Conservation (phyloP, 169 alveolate genomes). For the Babesia ovata region DNA sequence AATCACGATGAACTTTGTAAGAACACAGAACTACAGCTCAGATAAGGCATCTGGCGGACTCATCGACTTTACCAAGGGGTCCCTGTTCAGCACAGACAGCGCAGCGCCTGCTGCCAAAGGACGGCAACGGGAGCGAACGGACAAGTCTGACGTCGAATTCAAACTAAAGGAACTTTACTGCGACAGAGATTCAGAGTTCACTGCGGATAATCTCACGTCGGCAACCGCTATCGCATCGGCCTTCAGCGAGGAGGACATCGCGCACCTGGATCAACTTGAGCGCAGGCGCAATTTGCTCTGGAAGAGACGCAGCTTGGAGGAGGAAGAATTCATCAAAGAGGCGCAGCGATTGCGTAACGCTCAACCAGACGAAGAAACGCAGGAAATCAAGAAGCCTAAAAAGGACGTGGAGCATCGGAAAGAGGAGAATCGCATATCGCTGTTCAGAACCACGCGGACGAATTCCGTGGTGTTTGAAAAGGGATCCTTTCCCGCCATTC, state of each 20-base stretch:
- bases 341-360: slow-evolving; percentile 2
- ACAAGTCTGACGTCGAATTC: slow-evolving; percentile 3
- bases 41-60: slow-evolving; percentile 32
- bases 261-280: slow-evolving; percentile 40
- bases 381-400: background rate
- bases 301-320: slow-evolving; percentile 44
- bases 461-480: background rate
- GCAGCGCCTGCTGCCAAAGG: background rate
- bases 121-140: background rate
- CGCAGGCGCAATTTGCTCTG: slow-evolving; percentile 30
- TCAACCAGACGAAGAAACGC: background rate
- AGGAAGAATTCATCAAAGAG: slow-evolving; percentile 32
- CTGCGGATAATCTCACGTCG: slow-evolving; percentile 21
- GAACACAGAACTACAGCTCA: slow-evolving; percentile 29
- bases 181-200: slow-evolving; percentile 14
- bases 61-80: slow-evolving; percentile 32
- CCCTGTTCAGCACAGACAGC: slow-evolving; percentile 5
- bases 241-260: slow-evolving; percentile 51
- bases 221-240: slow-evolving; percentile 53
- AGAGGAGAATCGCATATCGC: background rate
- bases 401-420: background rate
- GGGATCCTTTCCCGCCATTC: no score
- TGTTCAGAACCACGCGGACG: background rate
- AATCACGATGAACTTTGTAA: slow-evolving; percentile 21
- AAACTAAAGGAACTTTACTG: slow-evolving; percentile 31